Base-by-base conservation (phyloP, 306 rosid genomes). In the Sindora glabra region DNA sequence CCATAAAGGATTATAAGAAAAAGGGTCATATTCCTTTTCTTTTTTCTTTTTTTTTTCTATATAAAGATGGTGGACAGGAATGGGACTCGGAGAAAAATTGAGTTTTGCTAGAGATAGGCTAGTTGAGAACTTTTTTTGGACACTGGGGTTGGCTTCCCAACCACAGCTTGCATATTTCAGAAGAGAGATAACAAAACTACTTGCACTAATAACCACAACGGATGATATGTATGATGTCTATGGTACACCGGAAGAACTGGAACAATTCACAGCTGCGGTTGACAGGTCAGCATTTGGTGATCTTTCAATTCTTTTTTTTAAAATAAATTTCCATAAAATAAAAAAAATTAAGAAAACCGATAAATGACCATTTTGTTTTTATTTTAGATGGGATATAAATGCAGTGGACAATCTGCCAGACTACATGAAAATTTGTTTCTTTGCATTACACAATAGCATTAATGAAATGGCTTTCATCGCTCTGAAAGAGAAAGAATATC, bases 311-410 rank as follows among this genome's bases (percentile, higher is more conserved):
- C 6, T 26, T 26, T 26, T 26, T 26, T 26, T 26, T 26, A 2
- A 2, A 2, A 3, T 26, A 26, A 6, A 15, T 42, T 10, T 7
- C 22, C 2, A 1, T 2, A 17, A 42, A 10, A 17, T 17, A n/a
- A n/a, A n/a, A n/a, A n/a, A n/a, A n/a, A n/a, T n/a, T n/a, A n/a
- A n/a, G n/a, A n/a, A n/a, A n/a, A n/a, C n/a, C n/a, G n/a, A n/a
- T 51, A 6, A 51, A 1, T 8, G 5, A 2, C 18, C 3, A 11
- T 10, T 11, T 33, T 2, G 10, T 57, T 42, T 3, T 24, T 4
- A 10, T 37, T 13, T 4, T 12, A 44, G 72, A 15, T 73, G 78
- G 64, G 55, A 72, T 41, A 27, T 41, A 22, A 66, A 59, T 26
- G 68, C 30, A 10, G 34, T 65, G 47, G 64, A 58, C 5, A 47